Evolutionary conservation across 495 filamentous ascomycete species (phyloP), one percentile per base, ranked within the genome.

Genomic region (Trichoderma gamsii): DNA sequence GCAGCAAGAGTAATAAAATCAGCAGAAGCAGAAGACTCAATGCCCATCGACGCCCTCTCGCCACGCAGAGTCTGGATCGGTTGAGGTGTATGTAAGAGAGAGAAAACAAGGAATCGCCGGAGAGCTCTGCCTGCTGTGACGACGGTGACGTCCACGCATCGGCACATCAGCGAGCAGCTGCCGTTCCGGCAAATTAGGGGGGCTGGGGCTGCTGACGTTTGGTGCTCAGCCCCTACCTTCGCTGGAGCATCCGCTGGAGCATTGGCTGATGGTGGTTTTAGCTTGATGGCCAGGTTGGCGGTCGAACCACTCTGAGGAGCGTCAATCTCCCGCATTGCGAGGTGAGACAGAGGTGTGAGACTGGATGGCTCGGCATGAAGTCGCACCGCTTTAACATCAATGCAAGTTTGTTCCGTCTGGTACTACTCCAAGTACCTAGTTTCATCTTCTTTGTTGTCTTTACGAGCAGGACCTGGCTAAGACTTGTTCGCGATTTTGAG

Each of bases 171-270:
- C 25, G 25, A 32, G 25, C 11, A 27, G 25, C 56, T 61, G 44
- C n/a, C n/a, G 44, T 16, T 49, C 16, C 9, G 56, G n/a, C 56
- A 61, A 61, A 61, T 61, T 61, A 32, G 25, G 56, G 56, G 56
- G 56, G 56, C 56, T 61, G 56, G 56, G 44, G 56, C 51, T 32
- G 56, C 56, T 61, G 56, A 61, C 56, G 56, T 61, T 23, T 25
- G 23, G 27, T 32, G 56, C 56, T 32, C 29, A 61, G 13, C 56
- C 56, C 56, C 56, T 7, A 18, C 27, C 11, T 32, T 61, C 56
- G 16, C 56, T 61, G 56, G 9, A 61, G 52, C 52, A 27, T 13
- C 16, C 49, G 29, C 29, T 29, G 29, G 4, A 21, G 18, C 18
- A 56, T 21, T 56, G 51, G 25, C 49, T 23, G 49, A 11, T 23